These are phyloP conservation scores for Phytomonas serpens DNA, from an alignment of 208 protist species.

Conservation along the genomic window DNA sequence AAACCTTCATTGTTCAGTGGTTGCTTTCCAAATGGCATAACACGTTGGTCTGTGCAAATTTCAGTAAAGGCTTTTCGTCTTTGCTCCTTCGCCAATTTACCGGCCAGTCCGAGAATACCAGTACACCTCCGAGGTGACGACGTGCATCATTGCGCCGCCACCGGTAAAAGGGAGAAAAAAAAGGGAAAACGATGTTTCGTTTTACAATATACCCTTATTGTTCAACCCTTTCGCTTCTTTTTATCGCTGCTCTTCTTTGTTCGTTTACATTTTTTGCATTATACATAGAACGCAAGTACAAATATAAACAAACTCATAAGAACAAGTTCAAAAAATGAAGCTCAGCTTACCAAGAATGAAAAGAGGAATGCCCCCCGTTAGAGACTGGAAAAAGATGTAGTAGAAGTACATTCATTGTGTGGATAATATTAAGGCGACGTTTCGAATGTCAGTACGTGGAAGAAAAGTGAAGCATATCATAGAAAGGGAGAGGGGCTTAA, in stretches of 20 bases:
- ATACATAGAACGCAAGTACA: neutral
- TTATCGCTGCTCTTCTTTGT: neutral
- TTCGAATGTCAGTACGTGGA: constrained; percentile 1
- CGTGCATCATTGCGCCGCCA: neutral
- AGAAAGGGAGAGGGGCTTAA: constrained; percentile 8
- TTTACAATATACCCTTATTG: neutral
- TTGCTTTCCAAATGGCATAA: neutral
- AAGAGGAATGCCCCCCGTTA: constrained; percentile 35
- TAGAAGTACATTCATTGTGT: constrained; percentile 6
- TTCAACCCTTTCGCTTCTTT: neutral
- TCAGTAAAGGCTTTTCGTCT: constrained; percentile 4
- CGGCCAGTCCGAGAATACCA: constrained; percentile 9
- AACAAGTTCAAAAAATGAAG: constrained; percentile 6
- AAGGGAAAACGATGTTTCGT: neutral
- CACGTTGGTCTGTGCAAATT: neutral
- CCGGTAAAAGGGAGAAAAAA: neutral
- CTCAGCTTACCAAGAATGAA: neutral
- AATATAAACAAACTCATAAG: constrained; percentile 4
- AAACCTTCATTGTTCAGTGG: neutral
- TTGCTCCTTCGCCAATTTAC: constrained; percentile 5
- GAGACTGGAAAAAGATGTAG: constrained; percentile 12
- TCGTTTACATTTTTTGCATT: neutral
- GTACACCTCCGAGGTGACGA: constrained; percentile 2
- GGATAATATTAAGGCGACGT: neutral
- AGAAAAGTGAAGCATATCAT: constrained; percentile 10